A percentile compares a stretch with the other conserved stretches of the same genome.
Evolutionary conservation across 2,329 filamentous ascomycete genomes (phyloP).

Genomic region (Aureobasidium lini): DNA sequence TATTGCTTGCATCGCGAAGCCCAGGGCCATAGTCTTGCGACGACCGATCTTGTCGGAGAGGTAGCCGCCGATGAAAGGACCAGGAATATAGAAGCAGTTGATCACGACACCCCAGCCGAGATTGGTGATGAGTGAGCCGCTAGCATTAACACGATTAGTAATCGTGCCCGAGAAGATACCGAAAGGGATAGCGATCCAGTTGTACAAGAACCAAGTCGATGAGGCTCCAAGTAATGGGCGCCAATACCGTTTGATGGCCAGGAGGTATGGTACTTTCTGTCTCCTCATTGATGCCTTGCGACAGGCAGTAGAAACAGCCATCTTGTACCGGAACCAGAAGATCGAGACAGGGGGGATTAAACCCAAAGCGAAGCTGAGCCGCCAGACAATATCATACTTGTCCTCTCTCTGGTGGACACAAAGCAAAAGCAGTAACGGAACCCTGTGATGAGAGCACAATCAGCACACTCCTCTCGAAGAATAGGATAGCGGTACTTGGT

Average conservation of each 20-base stretch:
- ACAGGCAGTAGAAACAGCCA: slow-evolving; percentile 72
- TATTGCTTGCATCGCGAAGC: slow-evolving; percentile 63
- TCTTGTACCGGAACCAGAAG: slow-evolving; percentile 59
- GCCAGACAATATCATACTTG: slow-evolving; percentile 56
- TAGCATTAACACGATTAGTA: slow-evolving; percentile 49
- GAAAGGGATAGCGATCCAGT: slow-evolving; percentile 70
- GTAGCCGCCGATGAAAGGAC: slow-evolving; percentile 68
- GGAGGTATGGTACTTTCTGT: slow-evolving; percentile 40
- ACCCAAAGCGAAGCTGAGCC: slow-evolving; percentile 69
- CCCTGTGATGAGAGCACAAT: background rate
- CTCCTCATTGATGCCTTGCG: slow-evolving; percentile 59
- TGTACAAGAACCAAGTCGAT: slow-evolving; percentile 68
- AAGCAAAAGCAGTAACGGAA: slow-evolving; percentile 43
- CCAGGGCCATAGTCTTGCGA: slow-evolving; percentile 61
- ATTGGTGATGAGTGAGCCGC: slow-evolving; percentile 58
- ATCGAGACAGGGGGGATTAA: slow-evolving; percentile 64
- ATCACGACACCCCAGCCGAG: slow-evolving; percentile 85
- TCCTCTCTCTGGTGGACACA: slow-evolving; percentile 40
- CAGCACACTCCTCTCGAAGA: too few species aligned
- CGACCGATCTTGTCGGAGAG: slow-evolving; percentile 71
- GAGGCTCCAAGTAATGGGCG: slow-evolving; percentile 60
- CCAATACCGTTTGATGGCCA: slow-evolving; percentile 60
- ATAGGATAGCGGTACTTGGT: too few species aligned
- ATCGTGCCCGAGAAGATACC: slow-evolving; percentile 76
- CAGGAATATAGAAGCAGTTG: slow-evolving; percentile 81